Evolutionary conservation across 2,329 filamentous ascomycete species (phyloP).

Genomic region (Nemania diffusa): DNA sequence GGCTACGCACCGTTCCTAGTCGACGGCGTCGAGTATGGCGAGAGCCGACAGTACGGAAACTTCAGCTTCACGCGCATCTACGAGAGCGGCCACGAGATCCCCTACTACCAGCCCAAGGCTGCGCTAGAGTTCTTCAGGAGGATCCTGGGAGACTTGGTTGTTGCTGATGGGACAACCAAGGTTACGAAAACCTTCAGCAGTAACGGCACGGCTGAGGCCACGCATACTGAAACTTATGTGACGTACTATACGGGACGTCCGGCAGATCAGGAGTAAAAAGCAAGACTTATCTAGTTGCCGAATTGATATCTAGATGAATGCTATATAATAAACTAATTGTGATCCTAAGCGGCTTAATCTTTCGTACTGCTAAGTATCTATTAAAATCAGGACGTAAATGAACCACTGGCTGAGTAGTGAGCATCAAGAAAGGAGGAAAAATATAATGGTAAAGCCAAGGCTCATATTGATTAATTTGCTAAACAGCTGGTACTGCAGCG

Average conservation of each 20-base stretch:
- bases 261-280: constrained; percentile 35
- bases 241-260: constrained; percentile 64
- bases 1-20: constrained; percentile 79
- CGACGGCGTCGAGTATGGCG: constrained; percentile 74
- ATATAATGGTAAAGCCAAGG: not conserved
- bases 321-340: not conserved
- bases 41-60: constrained; percentile 80
- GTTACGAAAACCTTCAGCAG: constrained; percentile 63
- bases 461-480: not conserved
- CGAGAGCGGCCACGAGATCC: constrained; percentile 72
- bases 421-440: no score
- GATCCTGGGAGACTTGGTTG: constrained; percentile 66
- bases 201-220: constrained; percentile 66
- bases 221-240: constrained; percentile 63
- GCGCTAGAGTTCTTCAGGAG: constrained; percentile 69
- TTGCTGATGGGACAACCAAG: constrained; percentile 64
- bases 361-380: no score
- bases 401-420: not conserved
- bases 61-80: constrained; percentile 73
- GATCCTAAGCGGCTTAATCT: no score
- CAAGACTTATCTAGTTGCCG: not conserved
- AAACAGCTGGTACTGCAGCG: not conserved
- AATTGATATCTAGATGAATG: not conserved
- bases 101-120: constrained; percentile 70
- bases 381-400: no score